These are phyloP conservation scores for Bimuria novae-zelandiae DNA, from an alignment of 2,329 filamentous ascomycete genomes.

Conservation along the genomic window DNA sequence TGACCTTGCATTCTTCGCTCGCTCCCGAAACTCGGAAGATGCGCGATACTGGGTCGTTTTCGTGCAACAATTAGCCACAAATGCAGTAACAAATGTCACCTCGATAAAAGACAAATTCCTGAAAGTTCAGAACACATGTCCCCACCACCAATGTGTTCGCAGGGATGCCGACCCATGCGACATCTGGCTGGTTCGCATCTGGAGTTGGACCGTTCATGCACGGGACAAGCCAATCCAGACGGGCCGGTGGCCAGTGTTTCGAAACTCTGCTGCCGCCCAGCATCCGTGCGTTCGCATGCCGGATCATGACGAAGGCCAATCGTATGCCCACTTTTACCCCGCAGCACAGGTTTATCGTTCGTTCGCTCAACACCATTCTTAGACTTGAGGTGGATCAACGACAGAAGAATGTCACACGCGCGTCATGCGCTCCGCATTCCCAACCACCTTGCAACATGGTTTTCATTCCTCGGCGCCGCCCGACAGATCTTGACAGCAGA, in stretches of 20 bases:
- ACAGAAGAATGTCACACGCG: constrained; percentile 9
- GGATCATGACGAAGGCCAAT: constrained; percentile 21
- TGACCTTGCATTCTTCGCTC: constrained; percentile 17
- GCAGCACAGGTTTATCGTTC: background rate
- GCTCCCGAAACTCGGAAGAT: constrained; percentile 12
- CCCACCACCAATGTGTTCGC: no score
- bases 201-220: constrained; percentile 24
- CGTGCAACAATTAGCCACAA: constrained; percentile 6
- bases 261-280: constrained; percentile 17
- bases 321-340: constrained; percentile 19
- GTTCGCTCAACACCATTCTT: background rate
- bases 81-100: background rate
- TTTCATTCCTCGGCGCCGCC: constrained; percentile 22
- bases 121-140: no score
- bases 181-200: constrained; percentile 23
- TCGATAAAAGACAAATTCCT: no score
- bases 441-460: constrained; percentile 10
- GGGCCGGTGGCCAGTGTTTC: constrained; percentile 16
- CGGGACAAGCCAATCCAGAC: constrained; percentile 18
- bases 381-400: constrained; percentile 6
- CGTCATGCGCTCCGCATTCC: constrained; percentile 12
- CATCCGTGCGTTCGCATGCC: constrained; percentile 9
- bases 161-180: constrained; percentile 22
- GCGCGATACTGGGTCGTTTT: constrained; percentile 10
- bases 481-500: constrained; percentile 12